phyloP scores from a whole-genome alignment of 2,329 filamentous ascomycete species.

The Colletotrichum godetiae region DNA sequence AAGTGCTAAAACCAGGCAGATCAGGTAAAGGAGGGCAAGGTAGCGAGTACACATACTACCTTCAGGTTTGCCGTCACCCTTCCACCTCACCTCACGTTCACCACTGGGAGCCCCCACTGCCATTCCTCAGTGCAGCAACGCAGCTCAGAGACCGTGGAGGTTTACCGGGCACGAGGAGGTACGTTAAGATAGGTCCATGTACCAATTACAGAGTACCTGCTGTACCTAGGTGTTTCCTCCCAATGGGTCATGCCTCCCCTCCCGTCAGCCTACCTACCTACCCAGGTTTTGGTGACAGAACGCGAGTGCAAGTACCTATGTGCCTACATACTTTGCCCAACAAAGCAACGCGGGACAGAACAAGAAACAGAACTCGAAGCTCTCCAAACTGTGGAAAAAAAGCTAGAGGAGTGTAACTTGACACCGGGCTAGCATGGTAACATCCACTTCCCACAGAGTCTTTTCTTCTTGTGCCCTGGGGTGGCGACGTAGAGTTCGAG shows the following conservation, averaged over 20 bases:
- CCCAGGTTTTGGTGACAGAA: neutral
- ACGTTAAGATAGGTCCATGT: no score
- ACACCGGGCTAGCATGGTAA: neutral
- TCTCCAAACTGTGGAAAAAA: constrained; percentile 1
- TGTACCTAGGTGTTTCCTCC: neutral
- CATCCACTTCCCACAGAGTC: neutral
- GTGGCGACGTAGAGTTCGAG: constrained; percentile 15
- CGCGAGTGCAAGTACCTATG: neutral
- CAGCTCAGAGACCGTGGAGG: neutral
- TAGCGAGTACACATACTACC: neutral
- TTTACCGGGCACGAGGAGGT: no score
- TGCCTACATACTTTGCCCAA: constrained; percentile 18
- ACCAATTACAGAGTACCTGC: neutral
- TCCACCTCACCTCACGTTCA: neutral
- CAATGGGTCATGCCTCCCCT: neutral
- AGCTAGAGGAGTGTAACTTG: constrained; percentile 13
- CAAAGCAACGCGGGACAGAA: constrained; percentile 26
- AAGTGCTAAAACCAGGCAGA: neutral
- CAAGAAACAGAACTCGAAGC: constrained; percentile 23
- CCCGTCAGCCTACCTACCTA: neutral
- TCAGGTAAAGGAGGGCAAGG: neutral
- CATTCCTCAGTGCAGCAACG: neutral
- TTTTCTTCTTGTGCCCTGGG: neutral
- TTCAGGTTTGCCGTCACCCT: neutral
- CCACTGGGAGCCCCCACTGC: neutral